Conservation (phyloP, 2,329 filamentous ascomycete genomes). For the Knoxdaviesia proteae region DNA sequence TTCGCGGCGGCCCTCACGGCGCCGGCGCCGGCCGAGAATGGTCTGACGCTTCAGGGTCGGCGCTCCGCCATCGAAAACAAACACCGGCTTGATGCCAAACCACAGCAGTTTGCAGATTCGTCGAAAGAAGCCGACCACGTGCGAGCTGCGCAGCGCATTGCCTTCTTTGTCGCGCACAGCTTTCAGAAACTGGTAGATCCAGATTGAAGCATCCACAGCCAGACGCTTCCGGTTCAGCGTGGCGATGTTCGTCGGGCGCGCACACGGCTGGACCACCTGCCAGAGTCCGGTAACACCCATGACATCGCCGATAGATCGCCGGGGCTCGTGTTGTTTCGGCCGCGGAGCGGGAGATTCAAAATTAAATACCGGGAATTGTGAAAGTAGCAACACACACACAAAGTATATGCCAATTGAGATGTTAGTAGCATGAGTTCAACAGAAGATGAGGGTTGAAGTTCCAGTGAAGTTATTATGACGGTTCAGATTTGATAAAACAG, state of each 20-base stretch:
- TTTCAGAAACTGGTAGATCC: constrained; percentile 99
- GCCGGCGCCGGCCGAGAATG: constrained; percentile 54
- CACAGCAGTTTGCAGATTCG: constrained; percentile 95
- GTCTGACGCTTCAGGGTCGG: constrained; percentile 82
- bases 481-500: too few relatives aligned
- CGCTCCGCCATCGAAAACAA: constrained; percentile 93
- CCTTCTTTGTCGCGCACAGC: constrained; percentile 97
- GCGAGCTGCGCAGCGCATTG: constrained; percentile 85
- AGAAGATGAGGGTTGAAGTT: too few relatives aligned
- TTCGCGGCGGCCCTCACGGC: constrained; percentile 73
- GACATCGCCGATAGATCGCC: neutral
- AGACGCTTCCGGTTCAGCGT: constrained; percentile 92
- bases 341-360: too few relatives aligned
- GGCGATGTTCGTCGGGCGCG: constrained; percentile 85
- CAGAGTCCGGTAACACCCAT: constrained; percentile 99
- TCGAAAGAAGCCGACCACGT: constrained; percentile 94
- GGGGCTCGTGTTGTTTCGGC: too few relatives aligned
- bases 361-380: too few relatives aligned
- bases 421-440: too few relatives aligned
- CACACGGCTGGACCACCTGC: constrained; percentile 88
- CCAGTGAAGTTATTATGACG: too few relatives aligned
- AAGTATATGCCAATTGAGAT: too few relatives aligned
- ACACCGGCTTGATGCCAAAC: constrained; percentile 89
- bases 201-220: constrained; percentile 94
- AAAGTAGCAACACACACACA: too few relatives aligned